A percentile compares a stretch with the other conserved stretches of the same genome.
Evolutionary conservation across 768 basidiomycete genomes (phyloP).

Genomic region (Cyclocybe cylindracea): DNA sequence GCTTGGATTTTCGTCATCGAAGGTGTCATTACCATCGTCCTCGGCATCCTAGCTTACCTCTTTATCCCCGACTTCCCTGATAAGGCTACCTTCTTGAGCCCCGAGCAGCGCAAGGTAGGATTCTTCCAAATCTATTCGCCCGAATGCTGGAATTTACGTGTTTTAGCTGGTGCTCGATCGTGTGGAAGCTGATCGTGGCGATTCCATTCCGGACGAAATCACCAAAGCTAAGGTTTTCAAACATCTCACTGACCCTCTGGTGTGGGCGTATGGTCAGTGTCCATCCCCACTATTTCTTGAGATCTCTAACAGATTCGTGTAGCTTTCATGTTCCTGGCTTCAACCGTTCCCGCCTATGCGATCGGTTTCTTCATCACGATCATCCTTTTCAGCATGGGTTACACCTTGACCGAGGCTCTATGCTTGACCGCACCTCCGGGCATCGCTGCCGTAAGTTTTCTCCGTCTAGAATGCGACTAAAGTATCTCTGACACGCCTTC

Average conservation of each 20-base stretch:
- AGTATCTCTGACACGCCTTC: neutral
- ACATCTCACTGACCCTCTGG: slow-evolving; percentile 36
- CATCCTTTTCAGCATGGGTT: slow-evolving; percentile 35
- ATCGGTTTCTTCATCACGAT: slow-evolving; percentile 35
- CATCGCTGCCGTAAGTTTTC: slow-evolving; percentile 26
- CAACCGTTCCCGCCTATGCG: slow-evolving; percentile 37
- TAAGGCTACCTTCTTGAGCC: slow-evolving; percentile 28
- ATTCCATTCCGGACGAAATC: slow-evolving; percentile 34
- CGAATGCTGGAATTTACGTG: too few species aligned
- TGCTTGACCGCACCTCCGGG: slow-evolving; percentile 34
- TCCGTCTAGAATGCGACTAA: neutral
- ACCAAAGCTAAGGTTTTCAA: slow-evolving; percentile 28
- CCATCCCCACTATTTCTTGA: neutral
- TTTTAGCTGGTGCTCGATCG: slow-evolving; percentile 23
- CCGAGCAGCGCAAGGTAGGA: slow-evolving; percentile 32
- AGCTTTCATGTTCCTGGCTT: slow-evolving; percentile 36
- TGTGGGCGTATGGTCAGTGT: slow-evolving; percentile 35
- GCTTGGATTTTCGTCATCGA: slow-evolving; percentile 30
- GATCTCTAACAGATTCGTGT: neutral
- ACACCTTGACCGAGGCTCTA: slow-evolving; percentile 22
- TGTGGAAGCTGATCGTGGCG: slow-evolving; percentile 37
- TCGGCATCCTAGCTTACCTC: slow-evolving; percentile 22
- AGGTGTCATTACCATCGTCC: slow-evolving; percentile 24
- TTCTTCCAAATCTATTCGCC: neutral
- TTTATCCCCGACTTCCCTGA: slow-evolving; percentile 29